Evolutionary conservation across 1,284 basidiomycete genomes (phyloP), one percentile per base, ranked within the genome.

Genomic region (Leucoagaricus sp.): DNA sequence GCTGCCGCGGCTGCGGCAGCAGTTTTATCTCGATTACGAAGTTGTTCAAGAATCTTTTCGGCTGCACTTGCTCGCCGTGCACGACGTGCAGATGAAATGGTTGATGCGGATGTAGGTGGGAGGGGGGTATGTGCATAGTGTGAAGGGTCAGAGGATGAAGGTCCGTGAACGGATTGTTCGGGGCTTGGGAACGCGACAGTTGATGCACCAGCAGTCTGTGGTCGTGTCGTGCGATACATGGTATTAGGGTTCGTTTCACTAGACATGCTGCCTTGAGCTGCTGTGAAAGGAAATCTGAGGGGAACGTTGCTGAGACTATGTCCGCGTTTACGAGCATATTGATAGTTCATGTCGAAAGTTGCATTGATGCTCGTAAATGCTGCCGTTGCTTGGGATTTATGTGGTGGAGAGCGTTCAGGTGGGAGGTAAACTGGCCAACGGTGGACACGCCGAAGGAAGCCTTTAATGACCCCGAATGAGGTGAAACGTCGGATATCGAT

Each of bases 401-500:
- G n/a, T 36, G 23, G 62, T 58, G 67, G 66, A 12, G 64, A 63
- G 13, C 69, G 64, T 26, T 79, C 73, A 44, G 71, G 68, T 4
- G 74, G 71, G 54, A 87, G 74, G 41, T 91, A 79, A 36, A 97
- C 77, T 0, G 97, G 97, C 82, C 92, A 99, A 15, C 95, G 86
- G 69, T 98, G 94, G 0, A 98, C 89, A 36, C 97, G 81, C 6
- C 93, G 86, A 12, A 99, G 78, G 68, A 98, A 99, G 0, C 95
- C 96, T 89, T 99, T 99, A 74, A 99, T 97, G n/a, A 98, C 91
- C 12, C 96, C 97, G 67, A 99, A 99, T 61, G 91, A 94, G n/a
- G 95, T 89, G 70, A 99, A 97, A 13, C 97, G 84, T 4, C 96
- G 84, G 7, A 94, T 84, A 69, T 99, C 97, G 55, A 99, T 89